These are phyloP conservation scores for Yamadazyma kanchanaburiensis DNA, from an alignment of 1,139 yeast species.

Conservation along the genomic window DNA sequence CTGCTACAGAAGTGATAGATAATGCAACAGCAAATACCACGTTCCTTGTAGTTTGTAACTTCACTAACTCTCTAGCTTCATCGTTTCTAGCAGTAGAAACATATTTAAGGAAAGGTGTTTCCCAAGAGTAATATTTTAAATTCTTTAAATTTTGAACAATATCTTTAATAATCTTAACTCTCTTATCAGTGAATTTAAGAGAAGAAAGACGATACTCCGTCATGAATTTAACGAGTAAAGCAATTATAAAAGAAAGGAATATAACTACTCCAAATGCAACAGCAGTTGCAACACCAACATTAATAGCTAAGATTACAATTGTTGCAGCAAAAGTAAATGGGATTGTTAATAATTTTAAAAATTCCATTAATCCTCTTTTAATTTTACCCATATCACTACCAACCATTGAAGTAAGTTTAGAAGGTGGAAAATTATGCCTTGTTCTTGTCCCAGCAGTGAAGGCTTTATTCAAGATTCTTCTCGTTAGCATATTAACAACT, in stretches of 20 bases:
- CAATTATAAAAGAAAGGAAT: slow-evolving; percentile 22
- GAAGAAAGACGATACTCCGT: slow-evolving; percentile 25
- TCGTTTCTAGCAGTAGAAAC: slow-evolving; percentile 42
- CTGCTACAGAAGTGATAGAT: slow-evolving; percentile 62
- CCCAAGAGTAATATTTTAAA: slow-evolving; percentile 60
- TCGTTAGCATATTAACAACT: slow-evolving; percentile 61
- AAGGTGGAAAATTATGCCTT: slow-evolving; percentile 56
- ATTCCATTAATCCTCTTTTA: slow-evolving; percentile 21
- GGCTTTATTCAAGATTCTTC: slow-evolving; percentile 67
- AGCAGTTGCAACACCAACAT: slow-evolving; percentile 32
- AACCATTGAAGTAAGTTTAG: slow-evolving; percentile 59
- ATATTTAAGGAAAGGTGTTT: slow-evolving; percentile 50
- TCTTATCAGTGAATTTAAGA: slow-evolving; percentile 27
- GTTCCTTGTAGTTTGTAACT: slow-evolving; percentile 52
- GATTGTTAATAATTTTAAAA: slow-evolving; percentile 28
- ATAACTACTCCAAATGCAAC: slow-evolving; percentile 31
- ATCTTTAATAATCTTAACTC: slow-evolving; percentile 34
- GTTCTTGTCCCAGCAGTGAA: slow-evolving; percentile 58
- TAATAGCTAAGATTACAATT: slow-evolving; percentile 29
- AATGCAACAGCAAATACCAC: slow-evolving; percentile 56
- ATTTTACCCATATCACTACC: slow-evolving; percentile 37
- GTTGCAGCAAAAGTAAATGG: slow-evolving; percentile 29
- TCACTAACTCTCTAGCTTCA: slow-evolving; percentile 48
- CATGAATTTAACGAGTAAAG: slow-evolving; percentile 20
- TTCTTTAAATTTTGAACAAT: slow-evolving; percentile 32